Base-by-base conservation (phyloP, 2,329 filamentous ascomycete genomes). In the Neonectria magnoliae region DNA sequence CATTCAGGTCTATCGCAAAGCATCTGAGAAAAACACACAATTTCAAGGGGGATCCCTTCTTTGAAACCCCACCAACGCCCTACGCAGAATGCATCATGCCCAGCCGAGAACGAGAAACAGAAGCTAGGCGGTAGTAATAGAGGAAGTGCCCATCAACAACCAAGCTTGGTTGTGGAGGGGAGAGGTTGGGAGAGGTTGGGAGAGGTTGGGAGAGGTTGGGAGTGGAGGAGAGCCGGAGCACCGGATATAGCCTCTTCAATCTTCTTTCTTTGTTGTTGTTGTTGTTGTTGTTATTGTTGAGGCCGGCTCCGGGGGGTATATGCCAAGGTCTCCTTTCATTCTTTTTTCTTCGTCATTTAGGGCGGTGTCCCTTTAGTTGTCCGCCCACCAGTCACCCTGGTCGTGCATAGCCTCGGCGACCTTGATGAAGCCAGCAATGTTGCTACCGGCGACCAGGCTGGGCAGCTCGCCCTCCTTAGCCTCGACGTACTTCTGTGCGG, bases 361-460 rank as follows among this genome's bases (percentile, higher is more conserved):
- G 51, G 51, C n/a, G 53, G 50, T 25, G 22, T 25, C 36, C 52
- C 11, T 47, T 44, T 62, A 60, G 50, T 55, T 71, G 68, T 63
- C 52, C 57, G 63, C 65, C 87, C 87, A 98, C 95, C 94, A 98
- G 82, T 98, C 95, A 76, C 96, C 96, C 83, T 98, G 95, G 81
- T 97, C 93, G 79, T 91, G 88, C 95, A 98, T 98, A 76, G 96
- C 95, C 75, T 89, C 87, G 57, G 91, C 94, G 60, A 98, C 95
- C 91, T 98, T 99, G 82, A 92, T 91, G 85, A 98, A 98, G 64
- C 96, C 96, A 66, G 96, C 96, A 84, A 99, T 97, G 84, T 98
- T 98, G 85, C 91, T 93, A 74, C 96, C 96, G 64, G 93, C 94
- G 44, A 98, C 94, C 77, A 98, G 85, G 72, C 90, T 94, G 72